phyloP scores from a whole-genome alignment of 306 rosid genomes.

The Corylus avellana region DNA sequence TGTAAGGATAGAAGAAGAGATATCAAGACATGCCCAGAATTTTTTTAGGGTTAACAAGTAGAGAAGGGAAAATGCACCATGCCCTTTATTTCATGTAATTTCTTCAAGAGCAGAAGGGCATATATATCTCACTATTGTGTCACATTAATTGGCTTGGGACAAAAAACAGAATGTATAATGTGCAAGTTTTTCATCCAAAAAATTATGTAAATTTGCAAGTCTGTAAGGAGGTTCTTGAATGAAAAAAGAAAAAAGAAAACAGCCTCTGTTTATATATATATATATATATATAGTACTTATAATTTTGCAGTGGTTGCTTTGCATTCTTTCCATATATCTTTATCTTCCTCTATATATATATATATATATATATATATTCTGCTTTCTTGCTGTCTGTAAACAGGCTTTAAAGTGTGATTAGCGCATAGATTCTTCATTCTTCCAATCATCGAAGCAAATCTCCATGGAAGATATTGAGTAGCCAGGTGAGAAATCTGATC shows the following conservation, averaged over 20 bases:
- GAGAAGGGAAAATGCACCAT: constrained; percentile 11
- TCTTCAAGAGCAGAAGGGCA: constrained; percentile 25
- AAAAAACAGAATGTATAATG: constrained; percentile 29
- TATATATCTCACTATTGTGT: constrained; percentile 9
- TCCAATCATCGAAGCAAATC: constrained; percentile 1
- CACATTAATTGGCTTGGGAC: constrained; percentile 26
- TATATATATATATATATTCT: not conserved
- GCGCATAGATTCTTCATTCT: constrained; percentile 10
- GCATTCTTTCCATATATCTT: not conserved
- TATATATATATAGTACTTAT: not conserved
- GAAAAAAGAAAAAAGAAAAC: not conserved
- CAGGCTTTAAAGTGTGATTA: not conserved
- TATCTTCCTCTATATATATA: not conserved
- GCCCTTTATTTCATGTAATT: constrained; percentile 33
- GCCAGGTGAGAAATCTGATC: constrained; percentile 21
- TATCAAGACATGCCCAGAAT: constrained; percentile 28
- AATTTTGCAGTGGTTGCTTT: not conserved
- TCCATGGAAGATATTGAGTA: not conserved
- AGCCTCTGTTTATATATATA: not conserved
- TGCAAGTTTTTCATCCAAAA: not conserved
- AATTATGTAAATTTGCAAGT: not conserved
- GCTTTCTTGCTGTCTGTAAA: not conserved
- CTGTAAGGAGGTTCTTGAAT: constrained; percentile 1
- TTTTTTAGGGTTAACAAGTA: constrained; percentile 38
- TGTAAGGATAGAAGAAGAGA: constrained; percentile 29